A percentile compares a stretch with the other conserved stretches of the same genome.
These are phyloP conservation scores for Galium porrigens DNA, from an alignment of 305 asterid genomes.

Conservation along the genomic window DNA sequence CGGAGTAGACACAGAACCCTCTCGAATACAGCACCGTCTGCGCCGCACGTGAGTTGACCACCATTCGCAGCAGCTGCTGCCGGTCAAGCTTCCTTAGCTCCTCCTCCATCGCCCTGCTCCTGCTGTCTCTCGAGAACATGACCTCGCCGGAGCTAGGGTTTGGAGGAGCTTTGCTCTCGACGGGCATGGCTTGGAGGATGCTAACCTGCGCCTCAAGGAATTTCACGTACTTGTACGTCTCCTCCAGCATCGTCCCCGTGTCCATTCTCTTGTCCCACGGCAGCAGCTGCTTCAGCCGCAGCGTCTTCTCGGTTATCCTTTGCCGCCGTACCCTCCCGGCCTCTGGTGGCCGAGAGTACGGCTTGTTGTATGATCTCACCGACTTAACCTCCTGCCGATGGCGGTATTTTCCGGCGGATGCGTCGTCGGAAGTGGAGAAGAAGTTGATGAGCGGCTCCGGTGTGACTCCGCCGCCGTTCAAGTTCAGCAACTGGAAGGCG, in stretches of 20 bases:
- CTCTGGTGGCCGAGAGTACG: slow-evolving; percentile 5
- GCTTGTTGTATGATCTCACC: background rate
- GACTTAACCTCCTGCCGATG: background rate
- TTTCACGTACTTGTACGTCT: slow-evolving; percentile 56
- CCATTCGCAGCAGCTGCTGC: slow-evolving; percentile 52
- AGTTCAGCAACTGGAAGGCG: slow-evolving; percentile 11
- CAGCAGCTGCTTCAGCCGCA: slow-evolving; percentile 38
- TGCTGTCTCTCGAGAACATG: background rate
- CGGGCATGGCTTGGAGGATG: slow-evolving; percentile 56
- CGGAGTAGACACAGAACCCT: slow-evolving; percentile 44
- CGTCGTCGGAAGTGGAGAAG: background rate
- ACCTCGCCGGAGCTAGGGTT: slow-evolving; percentile 1
- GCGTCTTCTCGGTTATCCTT: slow-evolving; percentile 41
- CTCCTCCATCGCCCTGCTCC: slow-evolving; percentile 7
- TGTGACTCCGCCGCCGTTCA: background rate
- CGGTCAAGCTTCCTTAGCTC: slow-evolving; percentile 33
- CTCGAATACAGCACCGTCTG: slow-evolving; percentile 40
- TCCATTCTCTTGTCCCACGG: slow-evolving; percentile 55
- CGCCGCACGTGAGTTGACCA: slow-evolving; percentile 48
- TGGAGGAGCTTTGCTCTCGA: background rate
- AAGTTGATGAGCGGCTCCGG: slow-evolving; percentile 16
- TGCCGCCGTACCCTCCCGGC: slow-evolving; percentile 18
- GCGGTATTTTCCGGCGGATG: background rate
- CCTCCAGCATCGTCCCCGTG: slow-evolving; percentile 53
- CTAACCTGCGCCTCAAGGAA: slow-evolving; percentile 61